Evolutionary conservation across 2,329 filamentous ascomycete species (phyloP).

Genomic region (Diaporthe longicolla): DNA sequence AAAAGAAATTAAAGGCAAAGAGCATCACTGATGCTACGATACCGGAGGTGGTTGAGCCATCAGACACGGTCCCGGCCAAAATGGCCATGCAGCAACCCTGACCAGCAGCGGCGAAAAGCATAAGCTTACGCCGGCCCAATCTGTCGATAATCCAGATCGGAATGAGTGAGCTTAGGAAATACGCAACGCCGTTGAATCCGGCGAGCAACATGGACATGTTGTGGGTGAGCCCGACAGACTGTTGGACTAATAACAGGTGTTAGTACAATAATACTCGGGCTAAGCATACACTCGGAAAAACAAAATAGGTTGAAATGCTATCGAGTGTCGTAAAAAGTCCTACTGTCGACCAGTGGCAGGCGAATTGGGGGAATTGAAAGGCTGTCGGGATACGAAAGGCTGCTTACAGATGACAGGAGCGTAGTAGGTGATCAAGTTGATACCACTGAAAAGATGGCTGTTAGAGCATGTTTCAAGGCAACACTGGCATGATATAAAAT

Average conservation of each 20-base stretch:
- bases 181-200: constrained; percentile 64
- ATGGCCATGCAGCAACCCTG: constrained; percentile 49
- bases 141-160: constrained; percentile 74
- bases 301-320: constrained; percentile 45
- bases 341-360: not conserved
- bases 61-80: constrained; percentile 46
- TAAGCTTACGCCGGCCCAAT: constrained; percentile 60
- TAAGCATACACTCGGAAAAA: constrained; percentile 44
- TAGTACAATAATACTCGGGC: constrained; percentile 47
- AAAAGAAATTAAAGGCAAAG: constrained; percentile 49
- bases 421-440: constrained; percentile 51
- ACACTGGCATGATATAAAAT: not conserved
- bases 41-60: constrained; percentile 43
- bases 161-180: constrained; percentile 71
- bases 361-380: not conserved
- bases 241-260: constrained; percentile 44
- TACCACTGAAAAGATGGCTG: constrained; percentile 42
- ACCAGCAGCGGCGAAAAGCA: constrained; percentile 48
- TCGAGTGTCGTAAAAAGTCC: constrained; percentile 45
- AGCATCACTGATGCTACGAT: constrained; percentile 49
- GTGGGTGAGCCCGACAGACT: constrained; percentile 62
- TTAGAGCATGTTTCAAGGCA: constrained; percentile 38
- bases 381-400: not conserved
- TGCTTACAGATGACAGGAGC: constrained; percentile 42
- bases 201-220: constrained; percentile 71